Conservation (phyloP, 176 grass and related monocot species). For the Juncus effusus region DNA sequence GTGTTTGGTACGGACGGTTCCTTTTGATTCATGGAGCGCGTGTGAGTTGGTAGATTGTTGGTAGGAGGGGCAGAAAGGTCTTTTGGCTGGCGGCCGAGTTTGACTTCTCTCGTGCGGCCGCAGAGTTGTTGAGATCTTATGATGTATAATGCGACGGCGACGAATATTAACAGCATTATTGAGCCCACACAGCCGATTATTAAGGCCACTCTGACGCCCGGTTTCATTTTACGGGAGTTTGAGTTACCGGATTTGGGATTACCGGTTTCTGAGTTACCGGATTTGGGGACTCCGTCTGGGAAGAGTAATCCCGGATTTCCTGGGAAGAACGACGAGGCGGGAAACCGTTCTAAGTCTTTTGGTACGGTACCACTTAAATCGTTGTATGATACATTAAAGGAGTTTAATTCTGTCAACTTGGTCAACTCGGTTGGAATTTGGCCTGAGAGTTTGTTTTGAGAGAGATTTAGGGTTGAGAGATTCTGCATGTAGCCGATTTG, state of each 20-base stretch:
- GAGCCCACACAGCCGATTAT: conserved; percentile 76
- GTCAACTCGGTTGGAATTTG: conserved; percentile 65
- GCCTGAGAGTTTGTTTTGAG: conserved; percentile 73
- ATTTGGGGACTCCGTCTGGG: conserved; percentile 59
- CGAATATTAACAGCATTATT: conserved; percentile 65
- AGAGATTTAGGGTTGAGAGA: conserved; percentile 60
- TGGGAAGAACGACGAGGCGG: conserved; percentile 67
- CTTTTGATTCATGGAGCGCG: conserved; percentile 24
- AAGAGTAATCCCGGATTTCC: conserved; percentile 72
- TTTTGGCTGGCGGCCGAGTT: conserved; percentile 55
- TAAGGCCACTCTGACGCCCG: conserved; percentile 54
- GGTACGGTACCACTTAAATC: conserved; percentile 72
- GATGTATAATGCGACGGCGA: conserved; percentile 60
- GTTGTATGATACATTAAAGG: conserved; percentile 86
- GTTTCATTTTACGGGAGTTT: conserved; percentile 49
- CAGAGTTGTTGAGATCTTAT: conserved; percentile 81
- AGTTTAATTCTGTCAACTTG: conserved; percentile 56
- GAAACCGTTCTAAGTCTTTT: conserved; percentile 74
- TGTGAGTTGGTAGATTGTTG: conserved; percentile 51
- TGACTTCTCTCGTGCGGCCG: conserved; percentile 64
- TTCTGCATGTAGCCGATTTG: conserved; percentile 78
- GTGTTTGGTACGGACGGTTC: conserved; percentile 34
- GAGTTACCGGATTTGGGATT: conserved; percentile 10
- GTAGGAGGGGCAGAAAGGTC: conserved; percentile 67
- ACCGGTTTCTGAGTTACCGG: conserved; percentile 32